phyloP scores from a whole-genome alignment of 495 filamentous ascomycete species.

The Hyphodiscus hymeniophilus region DNA sequence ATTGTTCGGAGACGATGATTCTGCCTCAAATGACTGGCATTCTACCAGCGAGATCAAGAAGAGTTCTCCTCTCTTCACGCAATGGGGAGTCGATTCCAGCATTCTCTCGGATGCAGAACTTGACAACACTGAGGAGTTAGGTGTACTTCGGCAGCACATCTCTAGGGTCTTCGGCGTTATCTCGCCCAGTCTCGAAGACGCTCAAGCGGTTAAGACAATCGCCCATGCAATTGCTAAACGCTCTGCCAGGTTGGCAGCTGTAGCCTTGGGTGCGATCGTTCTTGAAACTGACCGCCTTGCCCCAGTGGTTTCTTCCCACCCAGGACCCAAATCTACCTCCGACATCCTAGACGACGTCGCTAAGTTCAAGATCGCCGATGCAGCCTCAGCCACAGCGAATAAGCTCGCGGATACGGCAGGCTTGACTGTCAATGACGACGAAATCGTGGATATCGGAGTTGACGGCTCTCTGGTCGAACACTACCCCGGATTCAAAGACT shows the following conservation, averaged over 20 bases:
- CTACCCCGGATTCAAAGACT: constrained; percentile 78
- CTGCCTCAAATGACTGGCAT: constrained; percentile 51
- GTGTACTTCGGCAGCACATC: constrained; percentile 64
- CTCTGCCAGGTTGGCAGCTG: constrained; percentile 79
- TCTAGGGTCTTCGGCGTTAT: constrained; percentile 65
- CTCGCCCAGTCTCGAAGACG: constrained; percentile 65
- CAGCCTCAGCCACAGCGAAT: constrained; percentile 21
- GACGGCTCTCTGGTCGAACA: constrained; percentile 87
- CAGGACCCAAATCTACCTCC: constrained; percentile 14
- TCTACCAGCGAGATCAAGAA: constrained; percentile 59
- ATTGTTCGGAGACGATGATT: constrained; percentile 63
- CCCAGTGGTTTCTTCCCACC: constrained; percentile 17
- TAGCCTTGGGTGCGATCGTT: constrained; percentile 77
- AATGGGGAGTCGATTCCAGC: constrained; percentile 86
- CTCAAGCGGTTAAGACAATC: constrained; percentile 70
- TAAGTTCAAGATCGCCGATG: constrained; percentile 10
- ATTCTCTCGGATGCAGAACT: constrained; percentile 74
- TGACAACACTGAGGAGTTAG: constrained; percentile 57
- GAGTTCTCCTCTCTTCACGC: constrained; percentile 57
- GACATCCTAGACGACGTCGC: constrained; percentile 16
- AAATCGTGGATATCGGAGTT: constrained; percentile 79
- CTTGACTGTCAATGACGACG: constrained; percentile 31
- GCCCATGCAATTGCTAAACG: constrained; percentile 80
- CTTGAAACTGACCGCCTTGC: constrained; percentile 63
- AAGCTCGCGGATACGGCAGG: constrained; percentile 14